A percentile compares a stretch with the other conserved stretches of the same genome.
These are phyloP conservation scores for Conticribra weissflogii DNA, from an alignment of 108 stramenopile species.

Conservation along the genomic window DNA sequence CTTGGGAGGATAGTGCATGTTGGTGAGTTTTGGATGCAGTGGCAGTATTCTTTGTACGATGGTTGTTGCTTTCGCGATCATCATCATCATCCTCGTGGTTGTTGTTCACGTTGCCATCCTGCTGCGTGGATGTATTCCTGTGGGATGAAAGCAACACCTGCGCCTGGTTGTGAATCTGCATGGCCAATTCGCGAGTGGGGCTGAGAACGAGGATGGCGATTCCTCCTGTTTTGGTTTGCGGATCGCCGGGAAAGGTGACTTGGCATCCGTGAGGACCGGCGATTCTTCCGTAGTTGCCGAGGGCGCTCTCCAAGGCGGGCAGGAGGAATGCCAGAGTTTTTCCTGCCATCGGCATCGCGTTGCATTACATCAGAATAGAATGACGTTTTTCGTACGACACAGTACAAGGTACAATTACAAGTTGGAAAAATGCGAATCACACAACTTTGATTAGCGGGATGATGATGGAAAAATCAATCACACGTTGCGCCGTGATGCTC, in stretches of 20 bases:
- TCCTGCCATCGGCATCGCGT: too few relatives aligned
- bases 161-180: conserved; percentile 50
- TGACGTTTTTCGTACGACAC: too few relatives aligned
- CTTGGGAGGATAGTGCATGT: conserved; percentile 49
- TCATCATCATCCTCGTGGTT: too few relatives aligned
- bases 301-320: conserved; percentile 68
- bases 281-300: conserved; percentile 49
- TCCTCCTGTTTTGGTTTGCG: conserved; percentile 25
- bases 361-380: too few relatives aligned
- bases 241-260: not conserved
- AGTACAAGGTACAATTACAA: too few relatives aligned
- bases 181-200: conserved; percentile 49
- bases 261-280: conserved; percentile 88
- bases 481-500: too few relatives aligned
- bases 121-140: conserved; percentile 70
- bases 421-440: too few relatives aligned
- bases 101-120: conserved; percentile 16
- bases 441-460: too few relatives aligned
- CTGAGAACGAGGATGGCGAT: conserved; percentile 54
- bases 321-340: conserved; percentile 85
- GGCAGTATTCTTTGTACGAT: conserved; percentile 1
- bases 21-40: conserved; percentile 34
- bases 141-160: conserved; percentile 59
- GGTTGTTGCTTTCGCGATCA: not conserved
- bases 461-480: too few relatives aligned